Conservation (phyloP, 106 monocot genomes). For the Iris macrosiphon region DNA sequence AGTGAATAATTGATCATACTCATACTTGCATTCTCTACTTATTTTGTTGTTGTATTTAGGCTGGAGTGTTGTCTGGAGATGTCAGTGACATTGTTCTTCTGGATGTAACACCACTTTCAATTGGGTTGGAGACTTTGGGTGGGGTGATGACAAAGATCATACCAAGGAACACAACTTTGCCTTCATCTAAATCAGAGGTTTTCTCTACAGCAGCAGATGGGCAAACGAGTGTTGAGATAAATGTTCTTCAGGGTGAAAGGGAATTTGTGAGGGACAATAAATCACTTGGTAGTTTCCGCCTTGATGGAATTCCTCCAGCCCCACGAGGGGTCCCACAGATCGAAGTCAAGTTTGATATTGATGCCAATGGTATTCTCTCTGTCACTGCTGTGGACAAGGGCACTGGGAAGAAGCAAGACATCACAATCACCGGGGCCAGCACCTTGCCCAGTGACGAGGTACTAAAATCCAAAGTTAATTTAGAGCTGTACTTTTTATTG, state of each 20-base stretch:
- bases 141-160: slow-evolving; percentile 96
- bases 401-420: slow-evolving; percentile 71
- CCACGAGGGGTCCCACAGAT: slow-evolving; percentile 88
- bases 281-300: slow-evolving; percentile 77
- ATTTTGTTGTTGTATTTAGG: slow-evolving; percentile 35
- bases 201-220: slow-evolving; percentile 90
- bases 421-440: slow-evolving; percentile 66
- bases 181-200: slow-evolving; percentile 87
- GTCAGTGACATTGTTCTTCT: slow-evolving; percentile 90
- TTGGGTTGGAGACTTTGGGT: slow-evolving; percentile 83
- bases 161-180: slow-evolving; percentile 84
- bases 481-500: not conserved
- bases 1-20: no score
- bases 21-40: no score
- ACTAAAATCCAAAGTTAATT: no score
- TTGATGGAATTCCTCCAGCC: slow-evolving; percentile 88
- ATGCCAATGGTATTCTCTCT: slow-evolving; percentile 88
- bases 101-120: slow-evolving; percentile 76
- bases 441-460: slow-evolving; percentile 73
- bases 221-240: slow-evolving; percentile 86
- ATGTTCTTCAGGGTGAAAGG: slow-evolving; percentile 84
- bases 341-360: slow-evolving; percentile 92
- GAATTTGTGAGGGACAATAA: slow-evolving; percentile 92
- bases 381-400: slow-evolving; percentile 72
- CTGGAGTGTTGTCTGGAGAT: slow-evolving; percentile 83